Conservation (phyloP, 768 basidiomycete species). For the Russula vinacea region DNA sequence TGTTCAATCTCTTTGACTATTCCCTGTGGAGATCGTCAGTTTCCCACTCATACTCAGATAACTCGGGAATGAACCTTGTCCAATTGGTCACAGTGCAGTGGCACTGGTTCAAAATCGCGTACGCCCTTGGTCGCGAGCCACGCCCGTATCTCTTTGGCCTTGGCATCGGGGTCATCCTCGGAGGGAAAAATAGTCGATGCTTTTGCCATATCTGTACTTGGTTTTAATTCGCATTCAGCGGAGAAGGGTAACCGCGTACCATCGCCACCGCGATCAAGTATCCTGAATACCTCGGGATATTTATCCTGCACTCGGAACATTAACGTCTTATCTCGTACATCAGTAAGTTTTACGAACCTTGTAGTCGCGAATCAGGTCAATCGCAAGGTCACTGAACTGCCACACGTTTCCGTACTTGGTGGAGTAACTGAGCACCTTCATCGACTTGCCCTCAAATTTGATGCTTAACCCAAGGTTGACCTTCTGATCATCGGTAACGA, state of each 20-base stretch:
- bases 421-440: slow-evolving; percentile 93
- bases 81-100: slow-evolving; percentile 88
- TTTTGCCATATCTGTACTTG: slow-evolving; percentile 62
- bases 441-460: slow-evolving; percentile 91
- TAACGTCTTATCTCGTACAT: neutral
- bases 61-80: slow-evolving; percentile 56
- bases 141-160: slow-evolving; percentile 69
- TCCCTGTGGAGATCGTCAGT: slow-evolving; percentile 45
- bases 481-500: slow-evolving; percentile 72
- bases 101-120: slow-evolving; percentile 87
- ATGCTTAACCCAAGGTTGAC: slow-evolving; percentile 89
- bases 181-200: slow-evolving; percentile 58
- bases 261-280: slow-evolving; percentile 68
- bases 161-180: slow-evolving; percentile 58
- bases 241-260: slow-evolving; percentile 44
- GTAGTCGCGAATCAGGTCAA: slow-evolving; percentile 80
- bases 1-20: slow-evolving; percentile 77
- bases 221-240: slow-evolving; percentile 5
- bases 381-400: slow-evolving; percentile 90
- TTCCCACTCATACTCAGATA: neutral
- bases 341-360: slow-evolving; percentile 46
- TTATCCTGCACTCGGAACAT: slow-evolving; percentile 44
- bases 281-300: slow-evolving; percentile 81
- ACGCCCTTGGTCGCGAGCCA: slow-evolving; percentile 90
- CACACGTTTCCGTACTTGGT: slow-evolving; percentile 78